These are phyloP conservation scores for Colletotrichum spinosum DNA, from an alignment of 2,329 filamentous ascomycete species.

Conservation along the genomic window DNA sequence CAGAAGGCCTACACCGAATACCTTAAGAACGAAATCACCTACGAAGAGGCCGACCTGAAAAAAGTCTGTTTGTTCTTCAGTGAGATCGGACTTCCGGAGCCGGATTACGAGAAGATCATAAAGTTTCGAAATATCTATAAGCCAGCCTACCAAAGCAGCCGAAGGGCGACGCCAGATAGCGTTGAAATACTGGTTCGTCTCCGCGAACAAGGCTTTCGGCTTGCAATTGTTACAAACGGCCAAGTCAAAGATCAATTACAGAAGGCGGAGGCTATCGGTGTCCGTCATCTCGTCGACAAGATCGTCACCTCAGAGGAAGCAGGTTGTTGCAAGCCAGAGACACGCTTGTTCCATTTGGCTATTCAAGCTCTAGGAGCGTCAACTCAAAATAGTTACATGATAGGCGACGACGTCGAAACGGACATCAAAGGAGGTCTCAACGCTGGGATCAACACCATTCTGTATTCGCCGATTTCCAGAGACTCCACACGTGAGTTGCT, in stretches of 20 bases:
- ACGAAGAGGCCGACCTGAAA: not conserved
- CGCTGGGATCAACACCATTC: not conserved
- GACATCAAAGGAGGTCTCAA: constrained; percentile 12
- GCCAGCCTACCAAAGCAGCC: not conserved
- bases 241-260: constrained; percentile 5
- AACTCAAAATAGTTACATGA: not conserved
- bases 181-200: constrained; percentile 1
- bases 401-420: constrained; percentile 1
- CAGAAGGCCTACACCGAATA: constrained; percentile 11
- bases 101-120: not conserved
- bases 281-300: constrained; percentile 14
- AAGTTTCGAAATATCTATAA: constrained; percentile 13
- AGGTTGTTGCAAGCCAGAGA: constrained; percentile 10
- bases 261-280: constrained; percentile 15
- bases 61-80: constrained; percentile 2
- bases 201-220: not conserved
- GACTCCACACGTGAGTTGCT: not conserved
- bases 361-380: not conserved
- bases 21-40: constrained; percentile 5
- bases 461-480: constrained; percentile 1
- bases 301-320: constrained; percentile 22
- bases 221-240: constrained; percentile 20
- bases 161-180: constrained; percentile 8
- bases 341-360: not conserved
- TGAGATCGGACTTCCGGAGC: constrained; percentile 5